A percentile compares a stretch with the other conserved stretches of the same genome.
phyloP scores from a whole-genome alignment of 257 asterid species.

The Solanum tarijense region DNA sequence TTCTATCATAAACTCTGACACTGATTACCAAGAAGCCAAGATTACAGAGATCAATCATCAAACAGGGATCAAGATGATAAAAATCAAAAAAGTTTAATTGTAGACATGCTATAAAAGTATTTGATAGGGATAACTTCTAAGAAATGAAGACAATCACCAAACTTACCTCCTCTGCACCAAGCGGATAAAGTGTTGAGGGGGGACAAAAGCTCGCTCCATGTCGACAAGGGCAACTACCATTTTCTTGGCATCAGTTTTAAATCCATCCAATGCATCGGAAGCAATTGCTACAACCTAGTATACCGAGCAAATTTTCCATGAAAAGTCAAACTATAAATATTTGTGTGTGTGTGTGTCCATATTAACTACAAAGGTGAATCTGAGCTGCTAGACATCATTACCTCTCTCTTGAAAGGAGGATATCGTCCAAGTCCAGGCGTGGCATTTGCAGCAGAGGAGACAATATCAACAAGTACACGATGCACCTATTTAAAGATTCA shows the following conservation, averaged over 20 bases:
- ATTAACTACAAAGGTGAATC: not conserved
- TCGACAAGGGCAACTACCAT: slow-evolving; percentile 99
- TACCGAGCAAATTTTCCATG: not conserved
- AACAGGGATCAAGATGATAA: not conserved
- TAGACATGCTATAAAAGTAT: not conserved
- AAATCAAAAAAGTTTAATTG: not conserved
- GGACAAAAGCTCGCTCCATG: slow-evolving; percentile 98
- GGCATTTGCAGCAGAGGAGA: slow-evolving; percentile 87
- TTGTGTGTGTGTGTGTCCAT: not conserved
- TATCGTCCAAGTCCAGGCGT: slow-evolving; percentile 99
- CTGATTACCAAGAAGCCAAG: not conserved
- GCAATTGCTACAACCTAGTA: slow-evolving; percentile 76
- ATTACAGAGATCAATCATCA: not conserved
- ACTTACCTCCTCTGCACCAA: slow-evolving; percentile 88
- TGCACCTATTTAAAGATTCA: slow-evolving; percentile 49
- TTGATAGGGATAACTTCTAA: not conserved
- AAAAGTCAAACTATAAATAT: not conserved
- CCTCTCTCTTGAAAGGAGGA: slow-evolving; percentile 99
- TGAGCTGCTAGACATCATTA: slow-evolving; percentile 8
- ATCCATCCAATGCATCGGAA: slow-evolving; percentile 81
- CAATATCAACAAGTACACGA: slow-evolving; percentile 81
- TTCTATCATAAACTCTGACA: not conserved
- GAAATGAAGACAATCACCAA: not conserved
- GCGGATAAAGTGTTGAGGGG: slow-evolving; percentile 96
- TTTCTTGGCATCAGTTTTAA: slow-evolving; percentile 72